Conservation (phyloP, 148 eudicot species). For the Silene uniflora region DNA sequence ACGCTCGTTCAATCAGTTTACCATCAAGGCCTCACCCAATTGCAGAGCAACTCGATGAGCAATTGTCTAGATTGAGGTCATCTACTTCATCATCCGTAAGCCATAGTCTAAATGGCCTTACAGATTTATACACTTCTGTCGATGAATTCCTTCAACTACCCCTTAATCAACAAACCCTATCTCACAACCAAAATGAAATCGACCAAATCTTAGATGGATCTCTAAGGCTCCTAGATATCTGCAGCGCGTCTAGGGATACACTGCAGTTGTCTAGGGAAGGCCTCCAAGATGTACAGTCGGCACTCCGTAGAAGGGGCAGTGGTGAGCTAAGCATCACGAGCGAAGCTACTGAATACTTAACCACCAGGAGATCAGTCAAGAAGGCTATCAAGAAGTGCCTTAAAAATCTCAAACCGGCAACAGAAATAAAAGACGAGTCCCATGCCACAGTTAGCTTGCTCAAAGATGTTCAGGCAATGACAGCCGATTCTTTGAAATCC, state of each 20-base stretch:
- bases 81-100: slow-evolving; percentile 28
- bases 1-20: slow-evolving; percentile 34
- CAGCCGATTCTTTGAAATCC: slow-evolving; percentile 16
- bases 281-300: slow-evolving; percentile 34
- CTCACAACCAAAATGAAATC: slow-evolving; percentile 7
- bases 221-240: slow-evolving; percentile 39
- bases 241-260: slow-evolving; percentile 32
- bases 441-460: background rate
- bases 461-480: slow-evolving; percentile 2
- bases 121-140: slow-evolving; percentile 27
- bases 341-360: slow-evolving; percentile 21
- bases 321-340: slow-evolving; percentile 17
- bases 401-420: slow-evolving; percentile 22
- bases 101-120: slow-evolving; percentile 28
- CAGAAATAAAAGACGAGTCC: background rate
- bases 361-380: slow-evolving; percentile 22
- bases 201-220: slow-evolving; percentile 33
- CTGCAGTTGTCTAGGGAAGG: slow-evolving; percentile 28
- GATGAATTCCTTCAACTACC: slow-evolving; percentile 35
- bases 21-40: slow-evolving; percentile 32
- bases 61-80: slow-evolving; percentile 29
- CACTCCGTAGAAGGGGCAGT: slow-evolving; percentile 33
- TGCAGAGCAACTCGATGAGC: slow-evolving; percentile 24
- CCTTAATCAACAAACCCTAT: slow-evolving; percentile 20
- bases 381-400: slow-evolving; percentile 18